A percentile compares a stretch with the other conserved stretches of the same genome.
These are phyloP conservation scores for Claviceps arundinis DNA, from an alignment of 2,329 filamentous ascomycete species.

Conservation along the genomic window DNA sequence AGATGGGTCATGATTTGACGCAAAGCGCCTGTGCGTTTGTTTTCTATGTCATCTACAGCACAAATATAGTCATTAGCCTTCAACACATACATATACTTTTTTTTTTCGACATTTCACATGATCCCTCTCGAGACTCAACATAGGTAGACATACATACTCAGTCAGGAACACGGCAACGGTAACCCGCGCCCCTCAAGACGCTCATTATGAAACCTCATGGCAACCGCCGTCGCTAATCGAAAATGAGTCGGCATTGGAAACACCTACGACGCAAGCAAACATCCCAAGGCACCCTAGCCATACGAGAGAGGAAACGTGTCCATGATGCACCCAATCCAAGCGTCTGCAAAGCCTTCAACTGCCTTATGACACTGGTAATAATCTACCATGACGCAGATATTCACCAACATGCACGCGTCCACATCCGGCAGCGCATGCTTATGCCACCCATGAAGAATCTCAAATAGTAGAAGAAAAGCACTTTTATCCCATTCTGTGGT, in stretches of 20 bases:
- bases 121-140: no score
- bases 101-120: no score
- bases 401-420: constrained; percentile 25
- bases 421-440: constrained; percentile 12
- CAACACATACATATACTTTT: neutral
- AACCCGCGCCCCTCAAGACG: no score
- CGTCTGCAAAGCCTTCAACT: constrained; percentile 21
- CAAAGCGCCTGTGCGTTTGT: no score
- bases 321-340: neutral
- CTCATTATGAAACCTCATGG: no score
- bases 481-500: neutral
- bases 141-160: no score
- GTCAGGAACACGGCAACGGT: neutral
- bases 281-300: neutral
- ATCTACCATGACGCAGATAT: constrained; percentile 29
- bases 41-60: no score
- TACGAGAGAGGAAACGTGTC: neutral
- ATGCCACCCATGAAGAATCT: constrained; percentile 1
- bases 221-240: no score
- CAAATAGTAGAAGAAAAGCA: neutral
- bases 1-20: no score
- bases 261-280: neutral
- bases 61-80: no score
- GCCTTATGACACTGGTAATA: constrained; percentile 28
- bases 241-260: no score